Percentiles rank a stretch among this genome's conserved stretches.
phyloP scores from a whole-genome alignment of 495 filamentous ascomycete genomes.

The Annulohypoxylon moriforme region DNA sequence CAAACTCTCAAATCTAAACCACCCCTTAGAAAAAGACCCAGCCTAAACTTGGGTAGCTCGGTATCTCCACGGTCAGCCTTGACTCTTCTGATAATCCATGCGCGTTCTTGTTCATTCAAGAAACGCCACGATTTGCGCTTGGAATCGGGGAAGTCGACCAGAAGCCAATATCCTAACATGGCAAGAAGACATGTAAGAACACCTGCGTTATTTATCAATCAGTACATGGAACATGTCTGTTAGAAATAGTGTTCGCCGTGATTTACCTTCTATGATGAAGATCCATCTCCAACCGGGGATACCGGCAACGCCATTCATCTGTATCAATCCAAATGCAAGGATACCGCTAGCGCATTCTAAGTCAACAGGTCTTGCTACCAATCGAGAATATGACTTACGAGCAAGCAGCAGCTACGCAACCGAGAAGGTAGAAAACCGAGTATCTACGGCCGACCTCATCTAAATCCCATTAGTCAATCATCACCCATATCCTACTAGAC shows the following conservation, averaged over 20 bases:
- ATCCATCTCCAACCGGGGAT: constrained; percentile 70
- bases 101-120: constrained; percentile 60
- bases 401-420: constrained; percentile 67
- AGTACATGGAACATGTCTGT: not conserved
- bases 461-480: constrained; percentile 29
- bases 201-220: constrained; percentile 17
- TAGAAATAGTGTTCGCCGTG: not conserved
- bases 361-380: constrained; percentile 54
- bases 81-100: constrained; percentile 65
- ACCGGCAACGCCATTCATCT: constrained; percentile 60
- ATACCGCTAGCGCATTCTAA: constrained; percentile 67
- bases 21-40: constrained; percentile 59
- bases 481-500: too few species aligned
- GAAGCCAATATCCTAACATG: constrained; percentile 59
- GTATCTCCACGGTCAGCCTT: constrained; percentile 67
- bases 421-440: constrained; percentile 71
- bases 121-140: constrained; percentile 65
- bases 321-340: constrained; percentile 70
- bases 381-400: constrained; percentile 32
- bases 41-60: constrained; percentile 59
- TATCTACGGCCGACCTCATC: constrained; percentile 70
- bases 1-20: constrained; percentile 67
- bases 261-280: constrained; percentile 67
- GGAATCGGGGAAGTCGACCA: constrained; percentile 71
- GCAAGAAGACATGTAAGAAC: constrained; percentile 58